phyloP scores from a whole-genome alignment of 2,329 filamentous ascomycete species.

The Diaporthe batatas region DNA sequence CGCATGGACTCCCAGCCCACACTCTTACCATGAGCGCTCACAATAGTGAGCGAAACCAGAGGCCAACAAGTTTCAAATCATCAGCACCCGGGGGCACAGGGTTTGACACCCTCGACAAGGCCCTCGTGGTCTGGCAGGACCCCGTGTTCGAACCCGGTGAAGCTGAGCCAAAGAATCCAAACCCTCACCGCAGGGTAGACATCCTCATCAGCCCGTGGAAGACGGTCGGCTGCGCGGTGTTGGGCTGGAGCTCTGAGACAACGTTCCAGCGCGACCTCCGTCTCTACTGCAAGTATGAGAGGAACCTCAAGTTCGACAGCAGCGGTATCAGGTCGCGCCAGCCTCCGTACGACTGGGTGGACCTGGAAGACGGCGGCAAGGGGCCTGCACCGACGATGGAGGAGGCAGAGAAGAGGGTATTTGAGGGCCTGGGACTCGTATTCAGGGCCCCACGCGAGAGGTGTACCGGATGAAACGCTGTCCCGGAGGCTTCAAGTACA shows the following conservation, averaged over 20 bases:
- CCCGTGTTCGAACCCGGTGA: constrained; percentile 61
- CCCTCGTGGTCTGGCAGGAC: constrained; percentile 91
- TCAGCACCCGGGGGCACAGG: constrained; percentile 63
- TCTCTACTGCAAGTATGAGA: constrained; percentile 80
- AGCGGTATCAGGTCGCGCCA: constrained; percentile 81
- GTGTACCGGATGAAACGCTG: constrained; percentile 69
- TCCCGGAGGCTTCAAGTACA: neutral
- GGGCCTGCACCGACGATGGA: constrained; percentile 72
- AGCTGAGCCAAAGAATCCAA: constrained; percentile 70
- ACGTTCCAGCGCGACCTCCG: constrained; percentile 92
- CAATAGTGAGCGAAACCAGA: constrained; percentile 80
- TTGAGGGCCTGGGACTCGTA: constrained; percentile 79
- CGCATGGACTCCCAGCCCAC: constrained; percentile 62
- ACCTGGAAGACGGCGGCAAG: constrained; percentile 71
- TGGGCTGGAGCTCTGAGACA: constrained; percentile 90
- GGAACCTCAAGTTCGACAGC: constrained; percentile 88
- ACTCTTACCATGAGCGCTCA: constrained; percentile 78
- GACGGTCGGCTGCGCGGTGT: constrained; percentile 87
- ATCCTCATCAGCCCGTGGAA: constrained; percentile 93
- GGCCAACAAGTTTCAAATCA: constrained; percentile 64
- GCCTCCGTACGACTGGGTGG: constrained; percentile 69
- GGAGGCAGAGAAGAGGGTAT: constrained; percentile 84
- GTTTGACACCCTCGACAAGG: constrained; percentile 93
- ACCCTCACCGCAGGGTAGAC: constrained; percentile 87
- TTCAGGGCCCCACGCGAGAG: constrained; percentile 77